Conservation (phyloP, 352 stramenopile genomes). For the Globisporangium viniferum region DNA sequence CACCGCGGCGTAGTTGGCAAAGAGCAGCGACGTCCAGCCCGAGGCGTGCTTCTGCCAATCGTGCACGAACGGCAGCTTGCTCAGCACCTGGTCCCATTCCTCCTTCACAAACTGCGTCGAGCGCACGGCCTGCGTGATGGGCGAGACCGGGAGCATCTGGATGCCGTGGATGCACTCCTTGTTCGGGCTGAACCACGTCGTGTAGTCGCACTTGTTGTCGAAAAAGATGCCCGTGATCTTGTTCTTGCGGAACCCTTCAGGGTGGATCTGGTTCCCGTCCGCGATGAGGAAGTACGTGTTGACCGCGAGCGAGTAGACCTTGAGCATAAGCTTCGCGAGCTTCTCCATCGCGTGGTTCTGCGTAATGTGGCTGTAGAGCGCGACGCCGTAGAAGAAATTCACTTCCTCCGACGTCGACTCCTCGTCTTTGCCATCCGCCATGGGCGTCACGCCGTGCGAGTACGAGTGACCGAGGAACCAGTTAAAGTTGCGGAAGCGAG, state of each 20-base stretch:
- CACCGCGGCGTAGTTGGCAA: slow-evolving; percentile 54
- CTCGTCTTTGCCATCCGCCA: slow-evolving; percentile 72
- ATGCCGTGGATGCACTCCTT: slow-evolving; percentile 78
- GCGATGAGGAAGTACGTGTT: slow-evolving; percentile 68
- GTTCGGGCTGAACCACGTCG: slow-evolving; percentile 71
- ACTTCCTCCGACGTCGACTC: slow-evolving; percentile 70
- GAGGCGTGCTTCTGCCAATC: slow-evolving; percentile 45
- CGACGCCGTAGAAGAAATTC: slow-evolving; percentile 62
- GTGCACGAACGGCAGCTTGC: slow-evolving; percentile 42
- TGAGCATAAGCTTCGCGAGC: slow-evolving; percentile 56
- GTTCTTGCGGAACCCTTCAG: slow-evolving; percentile 50
- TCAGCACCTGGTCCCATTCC: slow-evolving; percentile 62
- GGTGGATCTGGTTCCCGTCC: slow-evolving; percentile 41
- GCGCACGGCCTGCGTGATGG: slow-evolving; percentile 44
- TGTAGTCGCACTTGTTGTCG: slow-evolving; percentile 75
- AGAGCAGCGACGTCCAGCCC: slow-evolving; percentile 61
- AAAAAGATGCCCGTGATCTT: slow-evolving; percentile 75
- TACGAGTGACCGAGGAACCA: slow-evolving; percentile 71
- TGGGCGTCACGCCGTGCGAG: slow-evolving; percentile 63
- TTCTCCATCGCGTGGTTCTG: slow-evolving; percentile 34
- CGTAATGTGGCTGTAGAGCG: slow-evolving; percentile 48
- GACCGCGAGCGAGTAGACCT: slow-evolving; percentile 50
- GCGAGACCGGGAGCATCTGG: slow-evolving; percentile 69
- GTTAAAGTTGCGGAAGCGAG: slow-evolving; percentile 55
- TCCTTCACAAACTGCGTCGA: slow-evolving; percentile 42